Evolutionary conservation across 1,284 basidiomycete genomes (phyloP).

Genomic region (Inonotus obliquus): DNA sequence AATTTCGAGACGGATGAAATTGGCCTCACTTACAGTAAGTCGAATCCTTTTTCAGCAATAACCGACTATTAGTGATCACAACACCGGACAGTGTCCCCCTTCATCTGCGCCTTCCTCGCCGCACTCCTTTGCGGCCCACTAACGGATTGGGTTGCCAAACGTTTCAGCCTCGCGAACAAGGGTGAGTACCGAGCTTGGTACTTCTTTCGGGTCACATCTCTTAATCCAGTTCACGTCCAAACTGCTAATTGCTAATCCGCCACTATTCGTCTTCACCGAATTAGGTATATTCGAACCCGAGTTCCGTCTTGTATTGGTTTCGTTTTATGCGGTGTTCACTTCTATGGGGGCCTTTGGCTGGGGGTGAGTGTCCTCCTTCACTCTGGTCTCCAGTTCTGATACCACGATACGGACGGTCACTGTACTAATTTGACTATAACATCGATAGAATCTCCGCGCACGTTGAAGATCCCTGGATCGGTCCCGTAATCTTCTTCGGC

Average conservation of each 20-base stretch:
- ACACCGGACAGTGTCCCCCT: slow-evolving; percentile 19
- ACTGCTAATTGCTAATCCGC: slow-evolving; percentile 1
- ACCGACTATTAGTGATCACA: neutral
- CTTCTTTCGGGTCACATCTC: neutral
- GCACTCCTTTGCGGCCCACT: slow-evolving; percentile 22
- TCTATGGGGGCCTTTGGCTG: slow-evolving; percentile 22
- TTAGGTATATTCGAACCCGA: slow-evolving; percentile 19
- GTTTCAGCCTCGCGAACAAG: slow-evolving; percentile 20
- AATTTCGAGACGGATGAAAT: slow-evolving; percentile 19
- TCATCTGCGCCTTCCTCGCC: slow-evolving; percentile 21
- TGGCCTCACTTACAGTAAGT: slow-evolving; percentile 19
- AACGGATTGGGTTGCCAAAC: slow-evolving; percentile 21
- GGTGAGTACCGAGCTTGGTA: slow-evolving; percentile 3
- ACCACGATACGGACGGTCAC: no score
- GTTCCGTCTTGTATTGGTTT: slow-evolving; percentile 21
- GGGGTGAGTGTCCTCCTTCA: slow-evolving; percentile 9
- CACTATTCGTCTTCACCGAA: neutral
- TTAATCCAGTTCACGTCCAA: neutral
- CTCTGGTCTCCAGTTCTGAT: no score
- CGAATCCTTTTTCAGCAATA: neutral
- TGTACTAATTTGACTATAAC: neutral
- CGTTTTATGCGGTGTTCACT: slow-evolving; percentile 22
- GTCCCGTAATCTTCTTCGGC: slow-evolving; percentile 24
- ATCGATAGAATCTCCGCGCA: slow-evolving; percentile 18
- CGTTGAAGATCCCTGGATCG: slow-evolving; percentile 22